These are phyloP conservation scores for Leptographium procerum DNA, from an alignment of 2,329 filamentous ascomycete species.

Conservation along the genomic window DNA sequence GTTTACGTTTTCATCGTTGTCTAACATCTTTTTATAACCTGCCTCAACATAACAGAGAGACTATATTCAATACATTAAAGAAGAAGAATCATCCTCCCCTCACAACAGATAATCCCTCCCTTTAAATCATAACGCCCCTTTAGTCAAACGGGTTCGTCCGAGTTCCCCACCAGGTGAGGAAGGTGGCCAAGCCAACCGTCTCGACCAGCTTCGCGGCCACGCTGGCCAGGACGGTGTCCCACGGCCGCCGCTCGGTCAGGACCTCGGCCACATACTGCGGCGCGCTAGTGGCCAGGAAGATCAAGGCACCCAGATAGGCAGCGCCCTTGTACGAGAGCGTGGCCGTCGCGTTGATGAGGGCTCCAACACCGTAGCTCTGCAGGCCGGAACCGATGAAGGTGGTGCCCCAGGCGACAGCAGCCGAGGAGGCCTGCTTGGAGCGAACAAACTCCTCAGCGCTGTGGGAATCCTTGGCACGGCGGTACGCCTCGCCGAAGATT, in stretches of 20 bases:
- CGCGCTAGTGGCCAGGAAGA: constrained; percentile 85
- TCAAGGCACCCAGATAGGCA: constrained; percentile 78
- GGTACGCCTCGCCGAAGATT: constrained; percentile 89
- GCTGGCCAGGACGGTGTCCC: constrained; percentile 82
- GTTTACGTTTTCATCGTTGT: no score
- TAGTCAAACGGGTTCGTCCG: constrained; percentile 86
- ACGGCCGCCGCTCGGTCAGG: constrained; percentile 80
- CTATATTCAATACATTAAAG: background rate
- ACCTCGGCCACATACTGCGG: constrained; percentile 82
- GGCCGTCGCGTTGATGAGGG: constrained; percentile 86
- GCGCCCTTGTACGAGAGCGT: constrained; percentile 96
- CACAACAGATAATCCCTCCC: background rate
- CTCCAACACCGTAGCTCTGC: constrained; percentile 81
- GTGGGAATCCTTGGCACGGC: constrained; percentile 82
- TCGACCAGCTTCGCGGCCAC: constrained; percentile 78
- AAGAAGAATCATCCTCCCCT: background rate
- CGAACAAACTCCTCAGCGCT: constrained; percentile 93
- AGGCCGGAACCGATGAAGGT: constrained; percentile 80
- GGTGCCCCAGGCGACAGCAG: constrained; percentile 81
- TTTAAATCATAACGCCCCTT: no score
- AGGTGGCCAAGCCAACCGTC: constrained; percentile 81
- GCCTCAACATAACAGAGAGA: background rate
- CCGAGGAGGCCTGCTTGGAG: constrained; percentile 82
- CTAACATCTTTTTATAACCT: no score
- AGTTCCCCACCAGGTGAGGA: constrained; percentile 97